Evolutionary conservation across 352 stramenopile genomes (phyloP).

Genomic region (Pythium volutum): DNA sequence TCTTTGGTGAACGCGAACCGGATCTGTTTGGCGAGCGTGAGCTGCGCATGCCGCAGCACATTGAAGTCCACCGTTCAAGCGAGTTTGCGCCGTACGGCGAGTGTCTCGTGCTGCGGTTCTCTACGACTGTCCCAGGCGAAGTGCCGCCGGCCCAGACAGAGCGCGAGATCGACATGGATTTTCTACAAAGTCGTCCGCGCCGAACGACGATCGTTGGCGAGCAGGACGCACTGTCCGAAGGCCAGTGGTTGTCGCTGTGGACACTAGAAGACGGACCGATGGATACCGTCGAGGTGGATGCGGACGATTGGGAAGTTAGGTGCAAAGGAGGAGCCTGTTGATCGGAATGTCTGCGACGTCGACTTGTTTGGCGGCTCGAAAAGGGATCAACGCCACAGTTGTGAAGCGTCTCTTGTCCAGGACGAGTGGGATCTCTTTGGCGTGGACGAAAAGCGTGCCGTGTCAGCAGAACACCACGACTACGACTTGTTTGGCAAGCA

Average conservation of each 20-base stretch:
- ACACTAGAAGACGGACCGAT: constrained; percentile 1
- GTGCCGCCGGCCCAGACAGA: not conserved
- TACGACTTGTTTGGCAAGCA: not conserved
- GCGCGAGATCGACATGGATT: too few species aligned
- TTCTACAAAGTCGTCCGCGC: not conserved
- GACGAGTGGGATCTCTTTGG: not conserved
- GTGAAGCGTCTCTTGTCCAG: too few species aligned
- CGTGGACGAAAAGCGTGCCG: not conserved
- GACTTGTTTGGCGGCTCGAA: constrained; percentile 20
- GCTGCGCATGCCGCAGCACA: not conserved
- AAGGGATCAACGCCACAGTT: too few species aligned
- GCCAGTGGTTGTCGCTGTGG: constrained; percentile 3
- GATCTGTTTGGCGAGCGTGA: not conserved
- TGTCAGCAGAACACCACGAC: not conserved
- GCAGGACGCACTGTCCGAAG: not conserved
- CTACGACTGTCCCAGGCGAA: not conserved
- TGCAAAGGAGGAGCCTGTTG: not conserved
- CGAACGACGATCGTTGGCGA: not conserved
- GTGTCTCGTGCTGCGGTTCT: constrained; percentile 8
- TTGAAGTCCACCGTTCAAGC: not conserved
- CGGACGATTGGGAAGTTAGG: constrained; percentile 1
- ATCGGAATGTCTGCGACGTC: not conserved
- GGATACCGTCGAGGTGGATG: not conserved
- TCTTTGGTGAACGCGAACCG: constrained; percentile 8
- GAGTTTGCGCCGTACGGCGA: constrained; percentile 8